These are phyloP conservation scores for Penicillium atrosanguineum DNA, from an alignment of 495 filamentous ascomycete species.

Conservation along the genomic window DNA sequence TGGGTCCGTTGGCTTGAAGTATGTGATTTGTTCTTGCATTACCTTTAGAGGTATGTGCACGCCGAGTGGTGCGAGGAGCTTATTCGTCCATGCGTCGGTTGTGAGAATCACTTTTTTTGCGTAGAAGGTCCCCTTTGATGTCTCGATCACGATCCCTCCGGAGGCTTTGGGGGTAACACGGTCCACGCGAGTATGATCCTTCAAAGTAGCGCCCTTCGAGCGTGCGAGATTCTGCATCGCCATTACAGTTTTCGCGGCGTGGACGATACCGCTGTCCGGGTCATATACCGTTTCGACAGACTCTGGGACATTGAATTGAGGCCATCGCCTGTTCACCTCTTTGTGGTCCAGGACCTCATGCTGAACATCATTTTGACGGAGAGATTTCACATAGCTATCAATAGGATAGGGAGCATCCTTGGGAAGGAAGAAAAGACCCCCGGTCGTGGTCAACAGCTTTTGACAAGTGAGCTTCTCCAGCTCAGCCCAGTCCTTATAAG, in stretches of 20 bases:
- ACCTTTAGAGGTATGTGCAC: constrained; percentile 25
- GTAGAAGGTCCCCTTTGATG: constrained; percentile 21
- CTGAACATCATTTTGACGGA: constrained; percentile 17
- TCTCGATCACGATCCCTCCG: constrained; percentile 20
- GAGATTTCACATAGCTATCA: constrained; percentile 14
- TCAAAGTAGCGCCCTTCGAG: constrained; percentile 19
- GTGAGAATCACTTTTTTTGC: constrained; percentile 26
- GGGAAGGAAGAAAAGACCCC: constrained; percentile 24
- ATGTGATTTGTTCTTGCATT: constrained; percentile 35
- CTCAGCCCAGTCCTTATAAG: constrained; percentile 22
- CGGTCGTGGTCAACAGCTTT: constrained; percentile 19
- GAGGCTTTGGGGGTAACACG: constrained; percentile 18
- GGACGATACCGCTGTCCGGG: constrained; percentile 26
- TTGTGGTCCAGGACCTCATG: constrained; percentile 23
- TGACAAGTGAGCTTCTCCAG: constrained; percentile 11
- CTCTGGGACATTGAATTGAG: constrained; percentile 27
- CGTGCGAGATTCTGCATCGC: constrained; percentile 24
- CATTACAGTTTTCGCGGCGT: constrained; percentile 22
- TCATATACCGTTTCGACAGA: constrained; percentile 23
- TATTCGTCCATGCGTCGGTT: constrained; percentile 30
- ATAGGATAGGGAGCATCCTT: constrained; percentile 12
- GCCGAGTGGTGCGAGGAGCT: constrained; percentile 23
- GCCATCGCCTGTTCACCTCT: constrained; percentile 28
- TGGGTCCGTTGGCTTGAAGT: constrained; percentile 26
- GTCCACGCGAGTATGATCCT: constrained; percentile 23